Evolutionary conservation across 345 rosid species (phyloP), one percentile per base, ranked within the genome.

Genomic region (Eucalyptus microcorys): DNA sequence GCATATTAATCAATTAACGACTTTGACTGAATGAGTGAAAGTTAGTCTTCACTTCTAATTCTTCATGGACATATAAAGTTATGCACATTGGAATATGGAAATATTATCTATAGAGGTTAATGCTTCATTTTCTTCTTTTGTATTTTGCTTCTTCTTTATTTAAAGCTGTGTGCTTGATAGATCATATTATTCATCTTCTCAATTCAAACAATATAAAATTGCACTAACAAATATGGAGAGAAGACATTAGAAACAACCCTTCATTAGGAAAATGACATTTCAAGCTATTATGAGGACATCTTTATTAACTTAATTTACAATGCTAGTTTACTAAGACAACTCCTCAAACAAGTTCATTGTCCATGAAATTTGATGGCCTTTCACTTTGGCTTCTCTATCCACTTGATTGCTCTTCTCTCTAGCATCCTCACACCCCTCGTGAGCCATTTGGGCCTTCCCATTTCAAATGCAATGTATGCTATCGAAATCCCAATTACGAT

Each of bases 371-470:
- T 57, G 30, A 57, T 57, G 64, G 2, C 64, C n/a, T 24, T 57
- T 13, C 64, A 0, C 64, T 24, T 57, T 26, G 64, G 64, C 13
- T 57, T 57, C 64, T 24, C 13, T 1, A 3, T 57, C 66, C 66
- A 57, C n/a, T 57, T 7, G 4, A 0, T 2, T 4, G 14, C 66
- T 11, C n/a, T 57, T 57, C n/a, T 57, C 66, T 57, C 66, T 3
- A 57, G 0, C 66, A 57, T 11, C 5, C 14, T 26, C 66, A 57
- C 30, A 1, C 4, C n/a, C 13, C 2, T 13, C 4, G 2, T 10
- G 30, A 26, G 64, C 15, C 66, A 11, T 57, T 1, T 57, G 3
- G 66, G 7, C 2, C n/a, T 26, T 57, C 7, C n/a, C 2, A 0
- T 57, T 57, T 57, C n/a, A 57, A 57, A 57, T 26, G n/a, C 66